Evolutionary conservation across 805 yeast species (phyloP).

Genomic region (Tetrapisispora pingtungensis): DNA sequence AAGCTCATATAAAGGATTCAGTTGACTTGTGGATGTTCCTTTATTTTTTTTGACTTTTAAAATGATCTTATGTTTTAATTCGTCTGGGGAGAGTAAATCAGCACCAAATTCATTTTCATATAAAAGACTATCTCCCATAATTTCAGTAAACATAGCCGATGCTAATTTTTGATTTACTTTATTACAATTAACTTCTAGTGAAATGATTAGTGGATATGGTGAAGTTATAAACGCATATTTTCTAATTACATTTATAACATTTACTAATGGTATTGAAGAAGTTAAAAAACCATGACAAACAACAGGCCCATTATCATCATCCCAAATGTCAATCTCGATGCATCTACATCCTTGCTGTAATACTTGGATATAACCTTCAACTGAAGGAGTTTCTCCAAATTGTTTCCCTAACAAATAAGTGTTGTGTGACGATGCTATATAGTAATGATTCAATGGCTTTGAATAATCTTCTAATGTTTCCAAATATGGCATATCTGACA

Average conservation of each 20-base stretch:
- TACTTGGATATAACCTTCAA: conserved; percentile 80
- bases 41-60: conserved; percentile 64
- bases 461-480: conserved; percentile 32
- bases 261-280: conserved; percentile 53
- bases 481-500: conserved; percentile 26
- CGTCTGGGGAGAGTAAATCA: conserved; percentile 60
- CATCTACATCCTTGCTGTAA: conserved; percentile 90
- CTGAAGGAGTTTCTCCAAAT: conserved; percentile 74
- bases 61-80: conserved; percentile 59
- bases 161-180: conserved; percentile 55
- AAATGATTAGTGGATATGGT: conserved; percentile 74
- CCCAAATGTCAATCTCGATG: conserved; percentile 95
- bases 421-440: conserved; percentile 87
- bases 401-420: conserved; percentile 87
- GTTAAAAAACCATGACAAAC: conserved; percentile 92
- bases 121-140: conserved; percentile 9
- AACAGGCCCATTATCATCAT: conserved; percentile 67
- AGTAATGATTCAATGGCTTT: conserved; percentile 75
- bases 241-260: conserved; percentile 62
- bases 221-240: conserved; percentile 85
- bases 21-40: background rate
- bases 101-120: conserved; percentile 4
- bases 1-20: background rate
- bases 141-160: conserved; percentile 40
- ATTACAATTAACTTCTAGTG: conserved; percentile 78